Evolutionary conservation across 2,329 filamentous ascomycete species (phyloP), one percentile per base, ranked within the genome.

Genomic region (Sphaerulina musiva): DNA sequence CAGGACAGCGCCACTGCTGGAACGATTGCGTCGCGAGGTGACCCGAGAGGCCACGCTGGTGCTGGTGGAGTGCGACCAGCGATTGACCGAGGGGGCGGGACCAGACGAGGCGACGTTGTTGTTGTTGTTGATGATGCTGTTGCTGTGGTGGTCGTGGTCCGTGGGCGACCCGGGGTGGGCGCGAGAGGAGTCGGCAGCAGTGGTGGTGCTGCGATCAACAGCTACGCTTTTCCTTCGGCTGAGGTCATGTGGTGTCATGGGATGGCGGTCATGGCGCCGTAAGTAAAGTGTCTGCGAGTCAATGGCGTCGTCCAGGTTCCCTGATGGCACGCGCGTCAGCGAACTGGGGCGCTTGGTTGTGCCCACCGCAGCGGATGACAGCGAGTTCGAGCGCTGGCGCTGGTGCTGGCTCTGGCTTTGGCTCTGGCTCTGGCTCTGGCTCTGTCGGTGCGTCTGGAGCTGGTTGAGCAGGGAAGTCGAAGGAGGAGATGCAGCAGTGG

Each of bases 61-160:
- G 31, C 73, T 68, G 23, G 79, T 81, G 14, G 77, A 80, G 59
- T 81, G 78, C 36, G 80, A 81, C 79, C 79, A 81, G 59, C 79
- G 77, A 63, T 81, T 79, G 50, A 80, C 34, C 6, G 34, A 69
- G 55, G 76, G 79, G 39, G 74, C 76, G 61, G 78, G 76, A 53
- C 68, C 65, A 47, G 75, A 46, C 69, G 48, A 60, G 58, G 34
- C 14, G 6, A n/a, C 11, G 29, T 38, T 31, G 26, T 29, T 29
- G 6, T 29, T 29, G 26, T 29, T 29, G 6, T 29, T 29, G 26
- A 6, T 29, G 26, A 29, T 29, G 26, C 26, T 29, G 26, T 29
- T 29, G 26, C 26, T 11, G 51, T 36, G 11, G 36, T 32, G 39
- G 39, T 51, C 48, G 20, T 44, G 48, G 20, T 45, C 41, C 31